phyloP scores from a whole-genome alignment of 176 grass and related monocot species.

The sorghum (Sorghum bicolor) region Sorghum_bicolor_NCBIv3 NC_012875.2:55804001-55804500 shows the following conservation, averaged over 20 bases:
- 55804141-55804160: too few relatives aligned
- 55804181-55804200: too few relatives aligned
- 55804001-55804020: too few relatives aligned
- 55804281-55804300: background rate
- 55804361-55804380: conserved; percentile 30
- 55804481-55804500: background rate
- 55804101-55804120: background rate
- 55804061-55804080: too few relatives aligned
- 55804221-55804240: background rate
- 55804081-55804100: background rate
- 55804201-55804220: background rate
- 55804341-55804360: background rate
- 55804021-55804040: too few relatives aligned
- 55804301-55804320: background rate
- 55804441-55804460: background rate
- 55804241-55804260: background rate
- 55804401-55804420: background rate
- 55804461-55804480: background rate
- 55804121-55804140: too few relatives aligned
- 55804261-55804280: background rate
- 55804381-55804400: background rate
- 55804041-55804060: too few relatives aligned
- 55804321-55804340: background rate
- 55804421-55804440: background rate
- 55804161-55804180: too few relatives aligned